Conservation (phyloP, 2,329 filamentous ascomycete genomes). For the Calonectria honghensis region DNA sequence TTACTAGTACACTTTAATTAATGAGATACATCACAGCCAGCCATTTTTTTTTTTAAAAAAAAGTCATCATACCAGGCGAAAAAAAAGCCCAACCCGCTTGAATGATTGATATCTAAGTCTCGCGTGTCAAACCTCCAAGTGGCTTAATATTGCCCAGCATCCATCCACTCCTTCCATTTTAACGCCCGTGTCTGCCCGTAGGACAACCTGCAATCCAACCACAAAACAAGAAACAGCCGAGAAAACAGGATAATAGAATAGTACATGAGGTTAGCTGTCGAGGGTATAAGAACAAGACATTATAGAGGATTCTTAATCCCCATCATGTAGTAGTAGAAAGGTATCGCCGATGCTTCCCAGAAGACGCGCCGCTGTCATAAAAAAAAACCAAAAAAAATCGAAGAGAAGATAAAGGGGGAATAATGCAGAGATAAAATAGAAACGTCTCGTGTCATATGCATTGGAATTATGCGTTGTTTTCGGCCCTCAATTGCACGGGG, state of each 20-base stretch:
- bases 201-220: slow-evolving; percentile 44
- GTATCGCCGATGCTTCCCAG: slow-evolving; percentile 51
- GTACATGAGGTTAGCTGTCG: slow-evolving; percentile 47
- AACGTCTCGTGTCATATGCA: slow-evolving; percentile 23
- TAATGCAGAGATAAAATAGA: slow-evolving; percentile 36
- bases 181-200: slow-evolving; percentile 41
- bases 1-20: background rate
- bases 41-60: background rate
- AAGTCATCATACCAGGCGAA: slow-evolving; percentile 3
- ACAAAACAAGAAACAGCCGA: slow-evolving; percentile 39
- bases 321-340: slow-evolving; percentile 43
- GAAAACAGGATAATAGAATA: slow-evolving; percentile 40
- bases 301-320: slow-evolving; percentile 42
- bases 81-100: slow-evolving; percentile 9
- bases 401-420: slow-evolving; percentile 32
- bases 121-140: slow-evolving; percentile 8
- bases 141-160: slow-evolving; percentile 32
- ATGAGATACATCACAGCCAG: slow-evolving; percentile 3
- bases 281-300: slow-evolving; percentile 48
- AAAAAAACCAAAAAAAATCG: slow-evolving; percentile 35
- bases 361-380: slow-evolving; percentile 48
- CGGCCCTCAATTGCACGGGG: slow-evolving; percentile 67
- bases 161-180: slow-evolving; percentile 31
- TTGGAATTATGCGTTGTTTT: slow-evolving; percentile 51
- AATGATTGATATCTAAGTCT: slow-evolving; percentile 34